Evolutionary conservation across 805 yeast genomes (phyloP), one percentile per base, ranked within the genome.

Genomic region (Saturnispora dispora): DNA sequence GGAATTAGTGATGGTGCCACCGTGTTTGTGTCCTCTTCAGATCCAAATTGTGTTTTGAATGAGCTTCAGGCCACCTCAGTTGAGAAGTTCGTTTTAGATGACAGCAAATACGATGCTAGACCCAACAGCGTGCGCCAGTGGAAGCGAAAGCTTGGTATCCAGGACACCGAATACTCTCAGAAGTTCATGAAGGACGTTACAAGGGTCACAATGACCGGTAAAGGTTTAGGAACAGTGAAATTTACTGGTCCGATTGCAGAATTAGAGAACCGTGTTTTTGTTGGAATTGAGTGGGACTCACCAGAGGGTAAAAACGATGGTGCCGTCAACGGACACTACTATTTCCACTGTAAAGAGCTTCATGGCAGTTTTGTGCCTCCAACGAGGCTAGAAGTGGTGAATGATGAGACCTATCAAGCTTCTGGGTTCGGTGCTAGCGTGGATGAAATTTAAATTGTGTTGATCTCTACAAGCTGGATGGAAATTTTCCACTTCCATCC

Each of bases 231-330:
- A 3, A 68, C 72, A n/a, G 75, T 91, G 28, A 70, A 73, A 52
- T 91, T 68, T 60, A 69, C 89, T 13, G 98, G 98, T 2, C 67
- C 66, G 39, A 79, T 91, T 1, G 72, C 78, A 0, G 80, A 75
- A 39, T 76, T 89, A 46, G 82, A 79, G 46, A 75, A 72, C 2
- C 76, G 71, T 18, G 57, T 67, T 1, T 91, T 97, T 96, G 76
- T 86, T 30, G 98, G 97, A 0, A 77, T 91, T 3, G 86, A 83
- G 58, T 81, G 89, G 50, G 93, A 86, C 58, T 88, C 85, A 57
- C 91, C 97, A 0, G 76, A 77, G 7, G 98, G 98, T 5, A 88
- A 85, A 64, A 88, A 90, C 60, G 79, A 88, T 61, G 98, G 98
- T 0, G 67, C 79, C 20, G 69, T 88, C 39, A 78, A 80, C 35